phyloP scores from a whole-genome alignment of 768 basidiomycete genomes.

The Lactarius indigo region DNA sequence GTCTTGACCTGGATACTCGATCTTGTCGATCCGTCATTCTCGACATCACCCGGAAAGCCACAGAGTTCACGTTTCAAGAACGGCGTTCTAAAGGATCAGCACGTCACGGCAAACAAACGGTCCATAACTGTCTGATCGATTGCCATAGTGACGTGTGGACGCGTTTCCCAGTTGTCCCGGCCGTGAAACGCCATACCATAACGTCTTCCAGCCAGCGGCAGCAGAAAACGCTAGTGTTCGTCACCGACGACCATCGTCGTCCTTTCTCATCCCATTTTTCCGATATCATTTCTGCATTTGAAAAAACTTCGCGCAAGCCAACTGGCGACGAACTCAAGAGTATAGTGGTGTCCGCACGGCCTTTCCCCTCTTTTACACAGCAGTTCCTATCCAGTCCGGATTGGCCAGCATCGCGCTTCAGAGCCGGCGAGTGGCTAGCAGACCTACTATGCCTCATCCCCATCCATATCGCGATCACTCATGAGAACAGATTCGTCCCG shows the following conservation, averaged over 20 bases:
- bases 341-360: constrained; percentile 35
- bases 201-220: constrained; percentile 29
- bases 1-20: constrained; percentile 35
- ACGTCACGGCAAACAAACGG: constrained; percentile 27
- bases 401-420: constrained; percentile 37
- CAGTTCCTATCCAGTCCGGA: constrained; percentile 14
- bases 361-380: constrained; percentile 31
- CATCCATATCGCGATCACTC: constrained; percentile 57
- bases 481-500: constrained; percentile 59
- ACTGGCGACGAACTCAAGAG: constrained; percentile 42
- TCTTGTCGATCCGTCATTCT: constrained; percentile 44
- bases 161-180: constrained; percentile 17
- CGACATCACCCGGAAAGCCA: constrained; percentile 51
- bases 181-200: constrained; percentile 14
- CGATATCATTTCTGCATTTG: constrained; percentile 44
- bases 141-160: constrained; percentile 20
- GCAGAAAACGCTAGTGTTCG: constrained; percentile 40
- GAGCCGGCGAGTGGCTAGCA: constrained; percentile 59
- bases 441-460: constrained; percentile 61
- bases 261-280: constrained; percentile 43
- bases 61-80: constrained; percentile 54
- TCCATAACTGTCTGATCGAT: constrained; percentile 37
- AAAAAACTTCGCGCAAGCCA: constrained; percentile 51
- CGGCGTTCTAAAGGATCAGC: constrained; percentile 32
- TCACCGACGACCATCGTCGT: constrained; percentile 38